Evolutionary conservation across 495 filamentous ascomycete species (phyloP).

Genomic region (Corynascus novoguineensis): DNA sequence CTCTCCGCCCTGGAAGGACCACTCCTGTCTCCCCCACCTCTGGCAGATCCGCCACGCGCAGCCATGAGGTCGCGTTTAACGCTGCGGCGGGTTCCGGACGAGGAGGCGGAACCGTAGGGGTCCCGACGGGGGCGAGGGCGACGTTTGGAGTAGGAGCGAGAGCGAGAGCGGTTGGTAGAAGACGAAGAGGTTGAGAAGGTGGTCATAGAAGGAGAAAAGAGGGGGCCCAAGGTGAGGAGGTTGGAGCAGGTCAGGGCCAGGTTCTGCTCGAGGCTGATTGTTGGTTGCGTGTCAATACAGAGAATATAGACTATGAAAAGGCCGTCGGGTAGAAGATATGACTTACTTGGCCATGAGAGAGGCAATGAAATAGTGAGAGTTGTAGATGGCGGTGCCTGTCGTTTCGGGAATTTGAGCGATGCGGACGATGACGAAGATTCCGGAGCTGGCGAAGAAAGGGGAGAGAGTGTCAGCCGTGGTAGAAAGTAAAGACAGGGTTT

Average conservation of each 20-base stretch:
- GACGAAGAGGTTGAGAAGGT: constrained; percentile 3
- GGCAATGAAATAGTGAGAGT: constrained; percentile 26
- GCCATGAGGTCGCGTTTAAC: no score
- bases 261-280: constrained; percentile 32
- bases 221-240: constrained; percentile 29
- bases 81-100: background rate
- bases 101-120: constrained; percentile 1
- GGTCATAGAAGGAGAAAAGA: constrained; percentile 24
- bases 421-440: constrained; percentile 29
- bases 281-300: background rate
- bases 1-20: constrained; percentile 10
- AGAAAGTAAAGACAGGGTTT: no score
- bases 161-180: background rate
- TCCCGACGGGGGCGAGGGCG: background rate
- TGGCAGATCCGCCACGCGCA: no score
- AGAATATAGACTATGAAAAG: no score
- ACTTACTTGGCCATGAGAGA: constrained; percentile 32
- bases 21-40: no score
- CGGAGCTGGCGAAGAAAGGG: no score
- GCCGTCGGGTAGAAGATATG: background rate
- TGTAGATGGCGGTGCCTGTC: constrained; percentile 21
- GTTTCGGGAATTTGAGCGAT: constrained; percentile 31
- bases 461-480: no score
- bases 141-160: background rate
- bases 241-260: constrained; percentile 35